Evolutionary conservation across 129 eudicot species (phyloP).

Genomic region (Helichrysum umbraculigerum): DNA sequence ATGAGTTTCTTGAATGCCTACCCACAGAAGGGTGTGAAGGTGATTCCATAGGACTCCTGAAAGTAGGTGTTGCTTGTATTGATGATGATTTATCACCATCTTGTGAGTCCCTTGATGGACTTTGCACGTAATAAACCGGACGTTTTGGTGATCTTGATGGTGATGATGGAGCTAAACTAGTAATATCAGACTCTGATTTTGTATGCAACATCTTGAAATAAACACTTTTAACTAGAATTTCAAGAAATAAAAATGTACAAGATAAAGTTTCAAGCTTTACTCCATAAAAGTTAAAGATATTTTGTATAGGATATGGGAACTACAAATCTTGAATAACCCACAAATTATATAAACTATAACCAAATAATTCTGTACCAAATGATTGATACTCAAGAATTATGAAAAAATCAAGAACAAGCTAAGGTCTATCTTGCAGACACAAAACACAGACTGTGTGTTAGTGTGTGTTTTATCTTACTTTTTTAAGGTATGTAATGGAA

Average conservation of each 20-base stretch:
- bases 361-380: not conserved
- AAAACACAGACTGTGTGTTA: constrained; percentile 12
- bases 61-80: constrained; percentile 85
- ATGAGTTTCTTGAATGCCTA: constrained; percentile 90
- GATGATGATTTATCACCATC: constrained; percentile 95
- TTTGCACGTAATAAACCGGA: constrained; percentile 82
- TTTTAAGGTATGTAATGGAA: not conserved
- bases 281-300: constrained; percentile 13
- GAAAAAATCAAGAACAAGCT: not conserved
- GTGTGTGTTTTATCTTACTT: constrained; percentile 7
- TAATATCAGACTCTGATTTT: constrained; percentile 89
- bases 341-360: constrained; percentile 7
- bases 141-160: constrained; percentile 93
- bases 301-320: constrained; percentile 14
- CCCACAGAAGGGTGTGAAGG: constrained; percentile 95
- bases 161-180: constrained; percentile 94
- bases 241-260: constrained; percentile 6
- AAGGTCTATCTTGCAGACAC: constrained; percentile 18
- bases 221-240: not conserved
- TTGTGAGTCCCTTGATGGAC: constrained; percentile 96
- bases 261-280: constrained; percentile 19
- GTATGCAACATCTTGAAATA: constrained; percentile 64
- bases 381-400: not conserved
- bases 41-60: constrained; percentile 84
- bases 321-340: constrained; percentile 30